Evolutionary conservation across 352 stramenopile genomes (phyloP).

Genomic region (Phytophthora fragariae): DNA sequence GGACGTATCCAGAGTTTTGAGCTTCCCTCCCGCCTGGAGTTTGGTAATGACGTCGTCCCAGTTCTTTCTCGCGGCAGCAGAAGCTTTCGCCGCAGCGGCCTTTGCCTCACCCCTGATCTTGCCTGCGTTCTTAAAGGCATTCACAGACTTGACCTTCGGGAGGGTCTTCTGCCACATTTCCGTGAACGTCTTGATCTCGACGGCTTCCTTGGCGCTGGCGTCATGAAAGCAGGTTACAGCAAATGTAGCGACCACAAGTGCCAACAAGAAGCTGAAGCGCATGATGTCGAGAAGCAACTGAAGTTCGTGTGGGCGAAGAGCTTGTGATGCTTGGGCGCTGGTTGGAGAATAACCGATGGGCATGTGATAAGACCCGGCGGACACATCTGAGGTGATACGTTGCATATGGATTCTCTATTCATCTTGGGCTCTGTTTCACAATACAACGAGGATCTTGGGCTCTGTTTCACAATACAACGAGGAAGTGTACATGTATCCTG

Average conservation of each 20-base stretch:
- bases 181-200: not conserved
- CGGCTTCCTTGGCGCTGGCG: not conserved
- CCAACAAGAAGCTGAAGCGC: not conserved
- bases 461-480: no score
- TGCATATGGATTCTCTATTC: not conserved
- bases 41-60: not conserved
- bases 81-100: no score
- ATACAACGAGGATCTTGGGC: no score
- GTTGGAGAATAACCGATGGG: not conserved
- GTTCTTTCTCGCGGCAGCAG: not conserved
- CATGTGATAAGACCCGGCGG: no score
- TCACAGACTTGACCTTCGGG: not conserved
- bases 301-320: no score
- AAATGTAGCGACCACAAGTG: not conserved
- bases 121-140: not conserved
- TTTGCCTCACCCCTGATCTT: not conserved
- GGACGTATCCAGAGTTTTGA: slow-evolving; percentile 1
- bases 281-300: not conserved
- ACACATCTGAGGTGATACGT: no score
- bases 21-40: not conserved
- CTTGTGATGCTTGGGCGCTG: not conserved
- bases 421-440: no score
- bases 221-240: not conserved
- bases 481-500: no score
- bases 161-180: slow-evolving; percentile 4